Evolutionary conservation across 495 filamentous ascomycete species (phyloP).

Genomic region (Daldinia grandis): DNA sequence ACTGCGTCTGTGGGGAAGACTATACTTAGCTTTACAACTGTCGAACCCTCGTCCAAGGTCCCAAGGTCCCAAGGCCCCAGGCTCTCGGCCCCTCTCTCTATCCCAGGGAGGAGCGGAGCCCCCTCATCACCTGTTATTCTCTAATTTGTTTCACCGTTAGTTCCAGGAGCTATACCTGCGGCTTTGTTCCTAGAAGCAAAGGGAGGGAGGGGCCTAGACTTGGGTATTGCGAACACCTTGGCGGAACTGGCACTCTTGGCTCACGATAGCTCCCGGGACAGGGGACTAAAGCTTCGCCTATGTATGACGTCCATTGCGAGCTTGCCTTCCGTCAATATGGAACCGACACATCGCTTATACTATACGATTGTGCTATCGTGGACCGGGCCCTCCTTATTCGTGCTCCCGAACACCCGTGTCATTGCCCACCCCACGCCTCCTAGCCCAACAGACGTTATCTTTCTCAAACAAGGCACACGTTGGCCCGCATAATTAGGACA

Average conservation of each 20-base stretch:
- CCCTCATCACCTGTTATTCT: constrained; percentile 18
- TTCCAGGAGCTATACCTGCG: constrained; percentile 16
- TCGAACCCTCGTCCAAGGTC: constrained; percentile 25
- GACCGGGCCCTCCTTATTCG: neutral
- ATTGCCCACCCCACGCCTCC: neutral
- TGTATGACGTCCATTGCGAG: constrained; percentile 30
- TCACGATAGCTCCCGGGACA: constrained; percentile 31
- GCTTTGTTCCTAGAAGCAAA: constrained; percentile 15
- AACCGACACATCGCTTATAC: constrained; percentile 2
- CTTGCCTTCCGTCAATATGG: constrained; percentile 3
- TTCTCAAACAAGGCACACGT: constrained; percentile 20
- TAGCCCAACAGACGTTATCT: constrained; percentile 4
- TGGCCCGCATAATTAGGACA: constrained; percentile 1
- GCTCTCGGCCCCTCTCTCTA: constrained; percentile 29
- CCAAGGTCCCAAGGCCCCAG: constrained; percentile 12
- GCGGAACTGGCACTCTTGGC: constrained; percentile 21
- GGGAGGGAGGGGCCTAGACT: constrained; percentile 26
- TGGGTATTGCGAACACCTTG: constrained; percentile 28
- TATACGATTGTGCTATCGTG: constrained; percentile 10
- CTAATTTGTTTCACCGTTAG: constrained; percentile 32
- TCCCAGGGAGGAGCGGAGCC: constrained; percentile 31
- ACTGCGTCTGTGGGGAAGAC: constrained; percentile 30
- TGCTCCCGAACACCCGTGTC: constrained; percentile 6
- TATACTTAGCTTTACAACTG: constrained; percentile 33
- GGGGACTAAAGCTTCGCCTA: constrained; percentile 26